Base-by-base conservation (phyloP, 1,284 basidiomycete species). In the Trichosporon sp. region DNA sequence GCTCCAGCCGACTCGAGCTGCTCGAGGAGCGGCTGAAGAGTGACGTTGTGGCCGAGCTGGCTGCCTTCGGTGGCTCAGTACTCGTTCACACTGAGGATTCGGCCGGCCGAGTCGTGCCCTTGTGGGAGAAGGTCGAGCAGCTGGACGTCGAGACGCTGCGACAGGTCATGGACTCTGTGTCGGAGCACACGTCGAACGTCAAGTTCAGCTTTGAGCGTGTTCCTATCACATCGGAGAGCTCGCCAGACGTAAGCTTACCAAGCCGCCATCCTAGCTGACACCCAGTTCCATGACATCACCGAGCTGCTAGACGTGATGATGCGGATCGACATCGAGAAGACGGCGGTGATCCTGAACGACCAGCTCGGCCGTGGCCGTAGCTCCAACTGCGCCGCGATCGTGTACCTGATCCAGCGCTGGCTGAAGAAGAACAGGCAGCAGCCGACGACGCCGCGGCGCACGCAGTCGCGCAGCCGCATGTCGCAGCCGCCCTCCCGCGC, bases 291-390 rank as follows among this genome's bases (percentile, higher is more conserved):
- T 70, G 87, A 88, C 75, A 83, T 86, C 61, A 90, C 92, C 3
- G 83, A 86, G 72, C 87, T 99, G 35, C 91, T 98, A 74, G 90
- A 93, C 61, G 88, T 96, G 0, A 92, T 95, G 54, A 87, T 93
- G 61, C 86, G 90, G n/a, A 89, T 90, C 35, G 88, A 91, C 70
- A 87, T 91, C 2, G 87, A 88, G 38, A 87, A 88, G 59, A 90
- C 91, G 0, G 93, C 95, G 0, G 92, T 99, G 73, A 91, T 99
- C 31, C 89, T 99, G 68, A 99, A 99, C 80, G 97, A 96, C 79
- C 97, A 99, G 83, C 89, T 99, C 2, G 96, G 96, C 2, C 87
- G 94, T 40, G 96, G 96, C n/a, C 88, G 97, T 76, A 95, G 93
- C 73, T 97, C 96, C 0, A 86, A 96, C 74, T 91, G 94, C 16